Conservation (phyloP, 2,329 filamentous ascomycete species). For the Fusarium humuli region DNA sequence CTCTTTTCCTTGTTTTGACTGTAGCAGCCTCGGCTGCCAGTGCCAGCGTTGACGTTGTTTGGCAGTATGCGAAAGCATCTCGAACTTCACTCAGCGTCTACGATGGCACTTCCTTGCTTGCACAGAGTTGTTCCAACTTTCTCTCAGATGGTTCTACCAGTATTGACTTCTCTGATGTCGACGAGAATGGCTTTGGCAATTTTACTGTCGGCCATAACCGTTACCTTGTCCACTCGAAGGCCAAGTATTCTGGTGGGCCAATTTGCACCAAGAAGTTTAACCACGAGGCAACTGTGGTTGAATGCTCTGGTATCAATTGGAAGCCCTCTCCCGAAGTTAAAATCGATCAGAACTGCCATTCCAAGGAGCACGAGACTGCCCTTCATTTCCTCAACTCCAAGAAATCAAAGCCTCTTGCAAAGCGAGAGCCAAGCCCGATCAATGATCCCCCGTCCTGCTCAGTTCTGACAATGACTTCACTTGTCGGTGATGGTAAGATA, state of each 20-base stretch:
- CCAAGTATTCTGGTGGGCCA: neutral
- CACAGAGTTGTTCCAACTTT: neutral
- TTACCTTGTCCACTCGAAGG: neutral
- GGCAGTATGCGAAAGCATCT: neutral
- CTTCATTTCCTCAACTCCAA: neutral
- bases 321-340: neutral
- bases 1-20: too few relatives aligned
- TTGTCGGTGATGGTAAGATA: neutral
- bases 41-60: neutral
- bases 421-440: neutral
- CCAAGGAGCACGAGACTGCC: neutral
- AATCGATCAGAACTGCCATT: slow-evolving; percentile 1
- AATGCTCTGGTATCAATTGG: neutral
- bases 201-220: neutral
- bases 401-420: neutral
- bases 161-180: slow-evolving; percentile 2
- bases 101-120: neutral
- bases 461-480: neutral
- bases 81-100: neutral
- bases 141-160: neutral
- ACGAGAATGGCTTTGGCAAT: slow-evolving; percentile 8
- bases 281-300: neutral
- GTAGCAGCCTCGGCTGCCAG: neutral
- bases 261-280: slow-evolving; percentile 1
- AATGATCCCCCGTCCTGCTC: neutral